Evolutionary conservation across 352 stramenopile species (phyloP).

Genomic region (Blastocystis sp.): DNA sequence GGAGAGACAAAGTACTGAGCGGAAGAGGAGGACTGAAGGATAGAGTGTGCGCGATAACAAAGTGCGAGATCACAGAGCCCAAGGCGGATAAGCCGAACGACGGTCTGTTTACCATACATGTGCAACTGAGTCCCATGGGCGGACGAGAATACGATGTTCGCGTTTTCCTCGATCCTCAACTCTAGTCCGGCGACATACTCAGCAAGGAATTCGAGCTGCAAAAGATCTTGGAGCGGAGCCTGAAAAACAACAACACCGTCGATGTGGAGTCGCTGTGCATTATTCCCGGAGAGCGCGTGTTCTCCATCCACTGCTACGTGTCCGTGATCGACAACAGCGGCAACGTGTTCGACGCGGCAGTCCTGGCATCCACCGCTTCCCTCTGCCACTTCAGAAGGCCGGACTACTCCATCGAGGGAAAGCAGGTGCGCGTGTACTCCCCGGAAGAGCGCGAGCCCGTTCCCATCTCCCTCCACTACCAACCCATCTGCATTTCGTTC

Average conservation of each 20-base stretch:
- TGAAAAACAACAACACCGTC: constrained; percentile 70
- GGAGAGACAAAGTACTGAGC: constrained; percentile 60
- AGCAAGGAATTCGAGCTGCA: constrained; percentile 50
- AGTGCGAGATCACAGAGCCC: constrained; percentile 41
- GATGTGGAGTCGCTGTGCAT: constrained; percentile 72
- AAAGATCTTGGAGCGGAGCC: constrained; percentile 54
- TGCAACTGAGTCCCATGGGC: constrained; percentile 60
- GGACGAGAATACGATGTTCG: constrained; percentile 43
- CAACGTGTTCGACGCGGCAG: constrained; percentile 61
- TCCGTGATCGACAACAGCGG: constrained; percentile 69
- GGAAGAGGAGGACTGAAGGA: neutral
- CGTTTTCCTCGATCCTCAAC: neutral
- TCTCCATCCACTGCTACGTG: constrained; percentile 64
- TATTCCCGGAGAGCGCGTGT: constrained; percentile 73
- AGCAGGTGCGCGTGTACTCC: constrained; percentile 19
- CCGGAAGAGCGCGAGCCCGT: constrained; percentile 63
- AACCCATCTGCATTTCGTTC: constrained; percentile 68
- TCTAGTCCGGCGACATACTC: neutral
- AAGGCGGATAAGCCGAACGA: constrained; percentile 55
- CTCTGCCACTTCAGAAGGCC: constrained; percentile 59
- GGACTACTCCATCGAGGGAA: constrained; percentile 71
- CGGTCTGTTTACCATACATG: constrained; percentile 64
- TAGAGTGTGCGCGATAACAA: constrained; percentile 63
- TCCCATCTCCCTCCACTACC: constrained; percentile 68
- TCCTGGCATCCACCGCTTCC: constrained; percentile 46